Evolutionary conservation across 129 eudicot genomes (phyloP).

Genomic region (Flaveria sonorensis): DNA sequence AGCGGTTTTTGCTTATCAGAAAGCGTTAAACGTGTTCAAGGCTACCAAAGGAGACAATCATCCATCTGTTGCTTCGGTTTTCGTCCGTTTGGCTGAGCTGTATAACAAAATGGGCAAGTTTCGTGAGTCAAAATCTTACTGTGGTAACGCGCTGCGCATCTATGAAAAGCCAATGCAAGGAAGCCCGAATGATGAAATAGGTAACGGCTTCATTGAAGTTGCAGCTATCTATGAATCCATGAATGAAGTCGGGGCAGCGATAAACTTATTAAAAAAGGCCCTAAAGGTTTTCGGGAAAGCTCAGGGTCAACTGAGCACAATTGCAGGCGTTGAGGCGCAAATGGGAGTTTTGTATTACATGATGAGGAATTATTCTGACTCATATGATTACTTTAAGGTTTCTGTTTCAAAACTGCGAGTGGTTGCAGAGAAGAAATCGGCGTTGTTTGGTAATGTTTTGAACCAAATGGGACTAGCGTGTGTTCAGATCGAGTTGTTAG

Average conservation of each 20-base stretch:
- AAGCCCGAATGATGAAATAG: constrained; percentile 64
- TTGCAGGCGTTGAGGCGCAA: constrained; percentile 92
- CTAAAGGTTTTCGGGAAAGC: constrained; percentile 53
- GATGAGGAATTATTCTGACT: constrained; percentile 56
- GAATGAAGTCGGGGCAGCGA: constrained; percentile 65
- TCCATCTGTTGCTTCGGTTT: constrained; percentile 74
- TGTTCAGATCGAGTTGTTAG: constrained; percentile 57
- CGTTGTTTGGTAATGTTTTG: constrained; percentile 66
- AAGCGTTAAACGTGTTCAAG: constrained; percentile 67
- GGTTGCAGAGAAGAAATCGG: constrained; percentile 70
- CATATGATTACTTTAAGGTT: constrained; percentile 58
- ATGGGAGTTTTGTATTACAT: constrained; percentile 78
- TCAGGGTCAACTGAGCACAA: constrained; percentile 62
- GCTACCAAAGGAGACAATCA: constrained; percentile 77
- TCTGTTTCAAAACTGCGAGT: constrained; percentile 61
- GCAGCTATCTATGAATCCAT: constrained; percentile 81
- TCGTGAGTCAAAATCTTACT: constrained; percentile 76
- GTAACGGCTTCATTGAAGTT: constrained; percentile 80
- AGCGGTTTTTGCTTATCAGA: constrained; percentile 77
- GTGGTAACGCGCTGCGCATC: constrained; percentile 66
- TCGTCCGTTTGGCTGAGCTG: constrained; percentile 80
- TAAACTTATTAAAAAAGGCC: constrained; percentile 65
- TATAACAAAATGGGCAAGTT: constrained; percentile 82
- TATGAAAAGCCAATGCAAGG: constrained; percentile 61
- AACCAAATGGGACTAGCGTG: constrained; percentile 91